phyloP scores from a whole-genome alignment of 371 early-diverging fungal species.

The Syncephalastrum contaminatum region DNA sequence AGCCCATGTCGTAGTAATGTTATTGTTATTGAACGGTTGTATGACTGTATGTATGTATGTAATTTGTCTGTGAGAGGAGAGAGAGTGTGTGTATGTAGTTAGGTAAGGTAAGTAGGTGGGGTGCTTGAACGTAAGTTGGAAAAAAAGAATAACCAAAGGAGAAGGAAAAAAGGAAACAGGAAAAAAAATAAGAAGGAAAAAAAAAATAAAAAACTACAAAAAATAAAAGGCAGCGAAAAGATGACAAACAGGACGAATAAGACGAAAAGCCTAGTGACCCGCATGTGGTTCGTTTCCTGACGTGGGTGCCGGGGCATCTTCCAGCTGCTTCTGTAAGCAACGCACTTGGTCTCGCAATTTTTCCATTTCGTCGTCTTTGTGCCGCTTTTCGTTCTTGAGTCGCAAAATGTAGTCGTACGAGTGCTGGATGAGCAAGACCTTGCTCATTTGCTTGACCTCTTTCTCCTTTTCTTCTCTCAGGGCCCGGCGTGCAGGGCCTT shows the following conservation, averaged over 20 bases:
- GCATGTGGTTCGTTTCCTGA: conserved; percentile 34
- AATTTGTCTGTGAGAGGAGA: no score
- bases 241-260: conserved; percentile 1
- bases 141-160: neutral
- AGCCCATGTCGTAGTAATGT: conserved; percentile 22
- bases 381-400: conserved; percentile 45
- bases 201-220: conserved; percentile 2
- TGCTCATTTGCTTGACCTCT: conserved; percentile 55
- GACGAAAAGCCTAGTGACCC: conserved; percentile 8
- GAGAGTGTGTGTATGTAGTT: conserved; percentile 1
- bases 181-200: conserved; percentile 3
- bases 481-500: conserved; percentile 5
- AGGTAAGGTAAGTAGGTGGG: neutral
- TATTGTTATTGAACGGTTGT: no score
- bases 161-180: conserved; percentile 1
- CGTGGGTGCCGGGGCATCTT: conserved; percentile 20
- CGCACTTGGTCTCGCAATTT: conserved; percentile 38
- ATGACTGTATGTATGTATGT: no score
- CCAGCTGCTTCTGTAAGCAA: conserved; percentile 28
- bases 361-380: conserved; percentile 37
- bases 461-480: conserved; percentile 31
- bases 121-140: neutral
- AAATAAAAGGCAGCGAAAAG: conserved; percentile 1
- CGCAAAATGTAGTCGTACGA: conserved; percentile 61
- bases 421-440: conserved; percentile 46